A percentile compares a stretch with the other conserved stretches of the same genome.
phyloP scores from a whole-genome alignment of 345 rosid genomes.

The Turnera subulata region DNA sequence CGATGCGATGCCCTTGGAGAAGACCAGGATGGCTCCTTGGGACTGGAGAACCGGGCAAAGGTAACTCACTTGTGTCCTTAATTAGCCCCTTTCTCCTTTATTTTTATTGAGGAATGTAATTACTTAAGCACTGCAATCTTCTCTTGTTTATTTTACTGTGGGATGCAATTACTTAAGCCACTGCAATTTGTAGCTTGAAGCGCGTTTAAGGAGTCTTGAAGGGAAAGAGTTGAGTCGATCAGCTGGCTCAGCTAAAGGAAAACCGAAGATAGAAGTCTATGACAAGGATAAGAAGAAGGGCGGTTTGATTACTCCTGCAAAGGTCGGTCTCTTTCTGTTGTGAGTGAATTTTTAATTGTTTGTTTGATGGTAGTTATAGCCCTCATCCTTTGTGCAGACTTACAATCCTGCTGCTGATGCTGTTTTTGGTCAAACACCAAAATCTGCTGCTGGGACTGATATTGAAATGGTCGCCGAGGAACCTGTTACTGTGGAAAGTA shows the following conservation, averaged over 20 bases:
- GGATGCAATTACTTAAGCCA: background rate
- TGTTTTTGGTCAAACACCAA: slow-evolving; percentile 41
- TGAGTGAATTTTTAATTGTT: background rate
- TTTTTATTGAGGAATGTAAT: no score
- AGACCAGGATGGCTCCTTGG: slow-evolving; percentile 68
- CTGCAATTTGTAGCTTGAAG: slow-evolving; percentile 56
- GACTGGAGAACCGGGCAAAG: slow-evolving; percentile 77
- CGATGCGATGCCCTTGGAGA: slow-evolving; percentile 91
- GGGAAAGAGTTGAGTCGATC: slow-evolving; percentile 68
- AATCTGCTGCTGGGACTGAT: slow-evolving; percentile 20
- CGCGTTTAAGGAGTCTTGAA: slow-evolving; percentile 72
- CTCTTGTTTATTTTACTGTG: background rate
- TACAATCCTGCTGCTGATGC: slow-evolving; percentile 81
- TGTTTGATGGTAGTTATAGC: background rate
- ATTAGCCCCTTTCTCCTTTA: no score
- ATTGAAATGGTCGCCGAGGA: slow-evolving; percentile 19
- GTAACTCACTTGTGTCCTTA: slow-evolving; percentile 20
- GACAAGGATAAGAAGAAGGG: slow-evolving; percentile 71
- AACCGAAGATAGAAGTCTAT: slow-evolving; percentile 82
- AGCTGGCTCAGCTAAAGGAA: slow-evolving; percentile 86
- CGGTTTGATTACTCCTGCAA: slow-evolving; percentile 72
- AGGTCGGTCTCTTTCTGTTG: slow-evolving; percentile 36
- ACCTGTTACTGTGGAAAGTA: background rate
- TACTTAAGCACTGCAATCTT: no score
- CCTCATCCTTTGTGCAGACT: slow-evolving; percentile 37